These are phyloP conservation scores for Dothideomycetidae sp. DNA, from an alignment of 2,329 filamentous ascomycete species.

Conservation along the genomic window DNA sequence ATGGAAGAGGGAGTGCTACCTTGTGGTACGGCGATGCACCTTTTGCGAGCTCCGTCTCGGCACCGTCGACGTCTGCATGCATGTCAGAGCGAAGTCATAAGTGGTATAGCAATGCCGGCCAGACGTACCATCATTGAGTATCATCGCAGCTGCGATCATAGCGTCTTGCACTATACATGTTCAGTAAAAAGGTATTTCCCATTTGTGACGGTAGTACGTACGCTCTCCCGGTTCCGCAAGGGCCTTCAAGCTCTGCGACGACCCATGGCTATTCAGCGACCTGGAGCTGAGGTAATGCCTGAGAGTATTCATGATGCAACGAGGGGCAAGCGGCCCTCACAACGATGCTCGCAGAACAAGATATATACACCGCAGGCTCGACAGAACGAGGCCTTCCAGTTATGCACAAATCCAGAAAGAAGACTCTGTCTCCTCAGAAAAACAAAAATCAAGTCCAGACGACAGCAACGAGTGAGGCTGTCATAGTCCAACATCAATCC, in stretches of 20 bases:
- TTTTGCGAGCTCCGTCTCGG: constrained; percentile 56
- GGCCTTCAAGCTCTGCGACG: constrained; percentile 42
- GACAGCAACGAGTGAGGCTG: too few relatives aligned
- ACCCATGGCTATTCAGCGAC: constrained; percentile 21
- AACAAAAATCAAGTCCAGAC: too few relatives aligned
- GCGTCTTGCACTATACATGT: constrained; percentile 29
- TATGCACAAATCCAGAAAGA: too few relatives aligned
- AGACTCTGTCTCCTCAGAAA: too few relatives aligned
- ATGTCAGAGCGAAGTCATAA: background rate
- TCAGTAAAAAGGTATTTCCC: constrained; percentile 10
- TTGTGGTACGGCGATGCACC: constrained; percentile 78
- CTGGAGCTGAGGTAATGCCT: constrained; percentile 28
- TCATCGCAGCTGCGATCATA: constrained; percentile 22
- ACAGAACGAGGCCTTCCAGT: too few relatives aligned
- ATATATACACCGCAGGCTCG: too few relatives aligned
- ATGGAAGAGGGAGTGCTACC: constrained; percentile 26
- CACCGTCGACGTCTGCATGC: constrained; percentile 58
- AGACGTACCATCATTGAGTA: constrained; percentile 28
- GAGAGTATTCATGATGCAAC: constrained; percentile 14
- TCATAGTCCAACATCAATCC: too few relatives aligned
- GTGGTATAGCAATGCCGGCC: background rate
- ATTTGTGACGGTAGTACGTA: constrained; percentile 25
- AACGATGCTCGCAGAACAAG: too few relatives aligned
- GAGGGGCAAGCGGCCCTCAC: too few relatives aligned
- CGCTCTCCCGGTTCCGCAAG: constrained; percentile 45